Percentiles rank a stretch among this genome's conserved stretches.
These are phyloP conservation scores for Chaetomiaceae sp. DNA, from an alignment of 2,329 filamentous ascomycete species.

Conservation along the genomic window DNA sequence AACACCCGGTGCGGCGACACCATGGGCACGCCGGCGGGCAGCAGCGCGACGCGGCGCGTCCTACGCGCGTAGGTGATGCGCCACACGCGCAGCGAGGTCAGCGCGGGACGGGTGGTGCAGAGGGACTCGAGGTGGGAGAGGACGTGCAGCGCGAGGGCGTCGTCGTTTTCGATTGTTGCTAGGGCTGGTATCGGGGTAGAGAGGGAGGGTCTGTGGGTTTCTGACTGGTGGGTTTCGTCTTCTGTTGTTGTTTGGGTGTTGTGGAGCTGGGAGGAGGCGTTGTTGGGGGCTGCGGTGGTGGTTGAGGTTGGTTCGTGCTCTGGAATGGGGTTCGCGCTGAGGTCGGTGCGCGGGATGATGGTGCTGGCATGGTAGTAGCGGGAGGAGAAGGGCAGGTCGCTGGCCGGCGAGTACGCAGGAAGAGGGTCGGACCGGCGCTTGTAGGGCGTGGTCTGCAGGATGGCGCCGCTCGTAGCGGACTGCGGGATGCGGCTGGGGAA, in stretches of 20 bases:
- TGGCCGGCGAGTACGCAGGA: background rate
- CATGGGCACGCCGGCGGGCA: conserved; percentile 32
- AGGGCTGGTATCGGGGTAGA: no score
- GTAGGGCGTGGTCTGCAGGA: conserved; percentile 12
- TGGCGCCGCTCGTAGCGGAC: conserved; percentile 22
- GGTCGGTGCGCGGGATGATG: background rate
- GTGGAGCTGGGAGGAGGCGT: background rate
- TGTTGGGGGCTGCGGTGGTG: background rate
- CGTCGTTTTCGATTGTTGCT: conserved; percentile 28
- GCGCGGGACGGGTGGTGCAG: conserved; percentile 44
- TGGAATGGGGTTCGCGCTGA: background rate
- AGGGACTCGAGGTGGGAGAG: conserved; percentile 42
- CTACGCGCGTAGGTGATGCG: conserved; percentile 44
- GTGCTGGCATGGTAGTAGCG: background rate
- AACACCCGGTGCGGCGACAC: no score
- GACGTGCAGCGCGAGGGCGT: conserved; percentile 37
- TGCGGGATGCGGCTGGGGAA: conserved; percentile 15
- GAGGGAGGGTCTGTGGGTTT: no score
- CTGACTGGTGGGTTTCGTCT: background rate
- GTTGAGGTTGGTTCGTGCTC: background rate
- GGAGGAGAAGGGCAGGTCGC: background rate
- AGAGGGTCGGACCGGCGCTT: background rate
- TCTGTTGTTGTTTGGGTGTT: no score
- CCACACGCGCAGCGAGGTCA: conserved; percentile 42
- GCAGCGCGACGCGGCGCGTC: conserved; percentile 32